Base-by-base conservation (phyloP, 2,329 filamentous ascomycete species). In the Xylaria sp. region DNA sequence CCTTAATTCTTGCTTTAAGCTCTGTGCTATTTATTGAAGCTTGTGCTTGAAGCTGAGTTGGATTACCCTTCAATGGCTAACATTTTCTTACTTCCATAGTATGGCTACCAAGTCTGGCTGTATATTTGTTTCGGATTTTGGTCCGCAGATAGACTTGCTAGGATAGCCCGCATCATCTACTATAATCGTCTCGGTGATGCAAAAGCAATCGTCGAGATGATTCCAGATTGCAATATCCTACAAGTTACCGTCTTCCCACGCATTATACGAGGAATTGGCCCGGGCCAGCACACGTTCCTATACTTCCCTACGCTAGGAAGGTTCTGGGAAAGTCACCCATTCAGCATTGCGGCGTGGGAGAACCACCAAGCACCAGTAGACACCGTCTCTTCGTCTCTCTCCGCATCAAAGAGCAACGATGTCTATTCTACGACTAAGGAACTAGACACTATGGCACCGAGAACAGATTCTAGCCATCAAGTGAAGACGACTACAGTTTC, bases 241-340 rank as follows among this genome's bases (percentile, higher is more conserved):
- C 71, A 73, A n/a, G 25, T 71, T 2, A 73, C 70, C 2, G 66
- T 73, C 8, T 71, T 72, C 13, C 70, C 71, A 1, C 68, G 65
- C 0, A 23, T 42, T 2, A 27, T 23, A 8, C 50, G 51, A 6
- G 66, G 62, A 2, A 65, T 72, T 18, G 71, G 71, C 3, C 69
- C 71, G 0, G 71, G 71, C 0, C 70, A 72, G 40, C 70, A 73
- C 62, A 73, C 65, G 2, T 73, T 73, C 18, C 60, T 73, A 3
- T 73, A 76, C 51, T 69, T 76, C 25, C 71, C 73, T 2, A 51
- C 59, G 2, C 59, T 69, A 53, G 71, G 58, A 32, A 73, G 25
- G 70, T 71, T 48, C 58, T 76, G 75, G 75, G 75, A 76, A 54
- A 76, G 72, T 32, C 75, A 76, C 32, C 75, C 75, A 1, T 76